Base-by-base conservation (phyloP, 805 yeast genomes). In the Teunomyces stri region DNA sequence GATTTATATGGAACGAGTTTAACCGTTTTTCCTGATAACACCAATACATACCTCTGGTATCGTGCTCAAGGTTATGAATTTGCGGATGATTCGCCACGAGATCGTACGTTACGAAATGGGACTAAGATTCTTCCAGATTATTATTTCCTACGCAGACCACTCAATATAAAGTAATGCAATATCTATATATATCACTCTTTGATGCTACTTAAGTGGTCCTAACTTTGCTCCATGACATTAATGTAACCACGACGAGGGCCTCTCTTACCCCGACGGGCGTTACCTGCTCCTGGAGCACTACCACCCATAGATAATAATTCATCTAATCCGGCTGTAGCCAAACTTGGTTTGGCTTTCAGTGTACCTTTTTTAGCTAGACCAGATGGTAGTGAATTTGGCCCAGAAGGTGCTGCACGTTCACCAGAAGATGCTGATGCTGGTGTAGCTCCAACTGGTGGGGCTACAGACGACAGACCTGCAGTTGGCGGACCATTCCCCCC, bases 11-110 rank as follows among this genome's bases (percentile, higher is more conserved):
- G 72, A 2, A 65, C 71, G 0, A 57, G 71, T 3, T 59, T 81
- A 34, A 81, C 85, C 1, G 85, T 80, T 1, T 81, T 81, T 53
- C 51, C 75, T 21, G 70, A 66, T 13, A 81, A 81, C 52, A 18
- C 15, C 4, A 55, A 49, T 2, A 84, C 82, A 0, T 47, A 68
- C 13, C 45, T 53, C 0, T 78, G 82, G 75, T 81, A 81, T 53
- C 33, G 29, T 3, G 56, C 56, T 4, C 42, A 68, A 29, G 79
- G 78, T 0, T 81, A 78, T 53, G 37, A 31, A 0, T 42, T 53
- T 3, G 62, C 78, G 1, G 58, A 51, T 1, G 69, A 70, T 47
- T 76, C 82, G 9, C 85, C 84, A 0, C 42, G 49, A 11, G 82
- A 78, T 51, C 67, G 59, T 39, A 46, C 16, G 1, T 51, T 78